Conservation (phyloP, 1,284 basidiomycete species). For the Grifola frondosa region DNA sequence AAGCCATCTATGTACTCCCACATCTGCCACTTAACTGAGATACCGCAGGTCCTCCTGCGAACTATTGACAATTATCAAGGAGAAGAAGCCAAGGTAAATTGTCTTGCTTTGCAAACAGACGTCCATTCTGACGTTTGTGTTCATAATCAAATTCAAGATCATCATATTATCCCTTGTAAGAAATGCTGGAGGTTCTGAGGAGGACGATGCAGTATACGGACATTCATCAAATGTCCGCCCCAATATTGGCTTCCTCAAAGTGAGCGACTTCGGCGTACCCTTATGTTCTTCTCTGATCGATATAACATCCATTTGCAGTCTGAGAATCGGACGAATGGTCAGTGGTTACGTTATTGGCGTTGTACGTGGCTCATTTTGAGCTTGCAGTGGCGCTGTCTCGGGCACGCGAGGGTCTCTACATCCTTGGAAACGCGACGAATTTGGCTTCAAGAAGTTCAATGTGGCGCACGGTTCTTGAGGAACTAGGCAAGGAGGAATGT, state of each 20-base stretch:
- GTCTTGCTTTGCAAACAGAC: no score
- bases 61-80: slow-evolving; percentile 80
- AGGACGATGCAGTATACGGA: slow-evolving; percentile 21
- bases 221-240: slow-evolving; percentile 36
- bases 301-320: slow-evolving; percentile 37
- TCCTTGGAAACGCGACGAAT: slow-evolving; percentile 65
- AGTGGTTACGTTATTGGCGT: background rate
- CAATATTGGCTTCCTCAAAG: slow-evolving; percentile 73
- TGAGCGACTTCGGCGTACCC: slow-evolving; percentile 20
- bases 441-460: slow-evolving; percentile 45
- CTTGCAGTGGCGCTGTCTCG: slow-evolving; percentile 67
- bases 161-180: slow-evolving; percentile 72
- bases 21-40: background rate
- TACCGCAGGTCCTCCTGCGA: slow-evolving; percentile 56
- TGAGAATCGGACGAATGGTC: slow-evolving; percentile 55
- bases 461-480: slow-evolving; percentile 60
- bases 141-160: no score
- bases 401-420: slow-evolving; percentile 69
- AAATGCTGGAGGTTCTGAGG: slow-evolving; percentile 50
- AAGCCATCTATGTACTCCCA: background rate
- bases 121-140: no score
- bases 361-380: background rate
- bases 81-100: slow-evolving; percentile 50
- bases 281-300: background rate
- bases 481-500: slow-evolving; percentile 46